Percentiles rank a stretch among this genome's conserved stretches.
Conservation (phyloP, 176 grass and related monocot genomes). For the Carex cristatella region DNA sequence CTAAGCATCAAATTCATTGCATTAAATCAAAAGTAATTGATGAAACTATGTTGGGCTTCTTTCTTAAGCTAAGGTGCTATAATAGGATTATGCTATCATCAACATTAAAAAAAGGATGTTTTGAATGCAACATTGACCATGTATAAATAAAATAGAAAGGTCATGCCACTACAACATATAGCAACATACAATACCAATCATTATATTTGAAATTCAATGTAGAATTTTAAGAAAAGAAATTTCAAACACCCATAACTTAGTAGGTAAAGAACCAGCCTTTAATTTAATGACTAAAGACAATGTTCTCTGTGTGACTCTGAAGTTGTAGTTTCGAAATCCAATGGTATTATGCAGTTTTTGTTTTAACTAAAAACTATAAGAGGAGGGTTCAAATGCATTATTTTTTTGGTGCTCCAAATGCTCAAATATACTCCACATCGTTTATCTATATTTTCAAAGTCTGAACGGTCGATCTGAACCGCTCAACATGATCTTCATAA, state of each 20-base stretch:
- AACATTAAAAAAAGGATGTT: not conserved
- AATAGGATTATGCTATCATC: not conserved
- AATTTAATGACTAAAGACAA: no score
- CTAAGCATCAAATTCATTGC: conserved; percentile 13
- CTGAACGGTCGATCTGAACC: no score
- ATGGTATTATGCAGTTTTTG: no score
- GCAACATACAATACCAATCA: not conserved
- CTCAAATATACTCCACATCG: no score
- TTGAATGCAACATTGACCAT: not conserved
- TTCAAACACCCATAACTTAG: not conserved
- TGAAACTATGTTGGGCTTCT: not conserved
- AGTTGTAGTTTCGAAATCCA: no score
- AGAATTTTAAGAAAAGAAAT: not conserved
- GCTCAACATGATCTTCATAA: no score
- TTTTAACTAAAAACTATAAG: no score
- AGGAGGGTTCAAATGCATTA: no score
- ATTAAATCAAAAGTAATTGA: not conserved
- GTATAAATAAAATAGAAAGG: not conserved
- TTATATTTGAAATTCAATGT: no score
- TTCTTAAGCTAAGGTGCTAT: not conserved
- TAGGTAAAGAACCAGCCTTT: not conserved
- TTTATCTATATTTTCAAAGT: no score
- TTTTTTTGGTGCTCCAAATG: no score
- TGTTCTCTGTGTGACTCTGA: no score
- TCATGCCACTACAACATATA: not conserved